These are phyloP conservation scores for Saposhnikovia divaricata DNA, from an alignment of 129 eudicot genomes.

Conservation along the genomic window DNA sequence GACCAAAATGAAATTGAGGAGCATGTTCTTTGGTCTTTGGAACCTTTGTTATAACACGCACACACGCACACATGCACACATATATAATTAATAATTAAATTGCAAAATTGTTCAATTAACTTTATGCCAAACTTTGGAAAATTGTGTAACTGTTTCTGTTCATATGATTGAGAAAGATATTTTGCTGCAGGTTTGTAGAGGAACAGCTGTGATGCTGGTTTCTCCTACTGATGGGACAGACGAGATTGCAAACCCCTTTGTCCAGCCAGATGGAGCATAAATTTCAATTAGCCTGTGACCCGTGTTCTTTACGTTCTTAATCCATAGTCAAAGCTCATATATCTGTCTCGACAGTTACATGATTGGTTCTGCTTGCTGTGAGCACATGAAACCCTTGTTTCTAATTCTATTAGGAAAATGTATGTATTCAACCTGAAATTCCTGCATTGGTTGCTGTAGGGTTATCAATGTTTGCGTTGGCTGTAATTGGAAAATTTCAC, in stretches of 20 bases:
- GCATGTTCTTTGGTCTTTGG: background rate
- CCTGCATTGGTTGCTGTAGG: background rate
- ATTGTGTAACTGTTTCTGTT: no score
- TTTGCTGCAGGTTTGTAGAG: conserved; percentile 77
- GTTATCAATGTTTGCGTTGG: background rate
- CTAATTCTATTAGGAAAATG: background rate
- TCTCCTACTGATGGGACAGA: conserved; percentile 98
- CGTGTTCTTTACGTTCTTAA: no score
- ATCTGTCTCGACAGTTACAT: background rate
- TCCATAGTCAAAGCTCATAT: background rate
- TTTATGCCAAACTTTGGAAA: background rate
- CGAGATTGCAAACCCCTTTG: conserved; percentile 92
- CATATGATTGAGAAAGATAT: no score
- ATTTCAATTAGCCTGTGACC: background rate
- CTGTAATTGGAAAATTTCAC: background rate
- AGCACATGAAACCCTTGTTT: background rate
- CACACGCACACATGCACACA: no score
- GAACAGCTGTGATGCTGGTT: conserved; percentile 99
- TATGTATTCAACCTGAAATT: background rate
- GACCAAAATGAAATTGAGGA: background rate
- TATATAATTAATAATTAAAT: no score
- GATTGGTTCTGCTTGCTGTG: background rate
- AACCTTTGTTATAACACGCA: no score
- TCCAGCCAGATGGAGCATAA: conserved; percentile 90
- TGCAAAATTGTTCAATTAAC: no score